These are phyloP conservation scores for Trypanosoma brucei DNA, from an alignment of 208 protist species.

Conservation along the genomic window DNA sequence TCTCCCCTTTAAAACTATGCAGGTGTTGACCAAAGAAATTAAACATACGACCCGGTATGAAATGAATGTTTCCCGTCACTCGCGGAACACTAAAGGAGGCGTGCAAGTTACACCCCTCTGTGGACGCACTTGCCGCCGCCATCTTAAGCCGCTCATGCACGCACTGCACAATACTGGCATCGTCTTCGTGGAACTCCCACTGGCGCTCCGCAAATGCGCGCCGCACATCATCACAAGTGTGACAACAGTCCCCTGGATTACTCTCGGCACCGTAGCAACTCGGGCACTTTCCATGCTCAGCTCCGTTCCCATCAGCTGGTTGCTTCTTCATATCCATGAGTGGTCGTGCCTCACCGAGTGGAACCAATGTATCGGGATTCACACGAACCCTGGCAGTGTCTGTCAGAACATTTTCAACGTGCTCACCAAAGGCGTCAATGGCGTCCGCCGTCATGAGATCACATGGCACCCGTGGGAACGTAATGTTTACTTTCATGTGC, in stretches of 20 bases:
- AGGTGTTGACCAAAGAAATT: constrained; percentile 33
- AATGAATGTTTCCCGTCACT: constrained; percentile 80
- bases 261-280: constrained; percentile 77
- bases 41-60: constrained; percentile 66
- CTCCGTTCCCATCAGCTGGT: constrained; percentile 29
- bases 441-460: constrained; percentile 71
- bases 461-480: constrained; percentile 69
- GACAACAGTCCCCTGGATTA: constrained; percentile 64
- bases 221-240: constrained; percentile 79
- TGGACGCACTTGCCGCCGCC: constrained; percentile 18
- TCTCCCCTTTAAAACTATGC: constrained; percentile 54
- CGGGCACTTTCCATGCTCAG: constrained; percentile 39
- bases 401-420: constrained; percentile 22
- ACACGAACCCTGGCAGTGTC: constrained; percentile 58
- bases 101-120: constrained; percentile 82
- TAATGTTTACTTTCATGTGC: constrained; percentile 64
- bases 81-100: constrained; percentile 61
- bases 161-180: constrained; percentile 66
- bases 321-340: constrained; percentile 39
- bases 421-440: constrained; percentile 65
- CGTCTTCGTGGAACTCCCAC: constrained; percentile 63
- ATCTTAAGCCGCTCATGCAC: constrained; percentile 46
- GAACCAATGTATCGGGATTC: constrained; percentile 27
- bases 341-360: constrained; percentile 33
- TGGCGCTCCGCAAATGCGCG: constrained; percentile 46